Conservation (phyloP, 2,329 filamentous ascomycete species). For the Epichloe sylvatica region DNA sequence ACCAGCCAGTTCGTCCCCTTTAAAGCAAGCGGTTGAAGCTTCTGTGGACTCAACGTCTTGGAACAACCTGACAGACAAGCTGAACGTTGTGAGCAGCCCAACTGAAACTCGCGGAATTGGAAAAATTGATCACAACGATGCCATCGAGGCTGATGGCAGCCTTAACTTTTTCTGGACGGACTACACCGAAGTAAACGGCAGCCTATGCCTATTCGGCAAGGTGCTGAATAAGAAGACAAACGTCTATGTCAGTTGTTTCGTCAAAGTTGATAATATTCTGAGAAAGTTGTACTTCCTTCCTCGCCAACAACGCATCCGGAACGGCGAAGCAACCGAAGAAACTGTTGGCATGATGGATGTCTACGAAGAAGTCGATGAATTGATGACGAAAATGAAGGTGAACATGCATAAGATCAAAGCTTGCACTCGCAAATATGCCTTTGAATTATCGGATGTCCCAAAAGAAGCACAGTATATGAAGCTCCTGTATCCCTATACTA, state of each 20-base stretch:
- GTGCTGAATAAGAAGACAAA: conserved; percentile 77
- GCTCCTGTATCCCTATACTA: conserved; percentile 87
- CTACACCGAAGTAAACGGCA: conserved; percentile 85
- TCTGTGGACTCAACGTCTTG: conserved; percentile 69
- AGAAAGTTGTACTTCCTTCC: conserved; percentile 90
- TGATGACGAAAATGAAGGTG: conserved; percentile 81
- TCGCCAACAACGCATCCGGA: conserved; percentile 43
- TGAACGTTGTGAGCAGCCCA: conserved; percentile 73
- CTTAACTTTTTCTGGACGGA: conserved; percentile 95
- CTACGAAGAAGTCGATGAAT: conserved; percentile 71
- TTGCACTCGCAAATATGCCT: conserved; percentile 84
- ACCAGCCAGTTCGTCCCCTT: conserved; percentile 64
- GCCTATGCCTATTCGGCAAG: conserved; percentile 88
- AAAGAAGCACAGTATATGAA: conserved; percentile 88
- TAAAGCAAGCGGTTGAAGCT: conserved; percentile 36
- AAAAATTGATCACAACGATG: conserved; percentile 71
- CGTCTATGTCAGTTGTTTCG: conserved; percentile 76
- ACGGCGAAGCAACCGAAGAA: conserved; percentile 57
- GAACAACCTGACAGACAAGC: conserved; percentile 72
- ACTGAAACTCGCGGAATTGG: conserved; percentile 52
- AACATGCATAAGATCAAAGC: conserved; percentile 87
- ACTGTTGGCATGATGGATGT: conserved; percentile 79
- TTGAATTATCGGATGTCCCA: conserved; percentile 76
- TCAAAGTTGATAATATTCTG: conserved; percentile 89
- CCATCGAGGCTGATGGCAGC: conserved; percentile 86